phyloP scores from a whole-genome alignment of 345 rosid species.

The Corchorus olitorius region DNA sequence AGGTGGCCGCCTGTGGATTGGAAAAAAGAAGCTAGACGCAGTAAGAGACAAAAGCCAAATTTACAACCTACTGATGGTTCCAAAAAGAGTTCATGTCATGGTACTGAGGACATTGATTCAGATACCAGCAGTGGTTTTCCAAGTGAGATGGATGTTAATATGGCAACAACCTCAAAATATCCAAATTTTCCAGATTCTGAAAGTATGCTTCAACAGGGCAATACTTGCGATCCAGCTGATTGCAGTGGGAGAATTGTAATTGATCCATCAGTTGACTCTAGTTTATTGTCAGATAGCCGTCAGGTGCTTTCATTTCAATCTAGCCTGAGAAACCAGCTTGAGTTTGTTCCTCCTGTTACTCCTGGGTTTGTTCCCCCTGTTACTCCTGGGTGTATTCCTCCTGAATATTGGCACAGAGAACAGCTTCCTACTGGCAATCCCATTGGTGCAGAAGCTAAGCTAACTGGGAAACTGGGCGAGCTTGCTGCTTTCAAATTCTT shows the following conservation, averaged over 20 bases:
- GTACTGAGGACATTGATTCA: slow-evolving; percentile 18
- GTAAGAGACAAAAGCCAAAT: slow-evolving; percentile 30
- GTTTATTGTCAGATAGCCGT: slow-evolving; percentile 31
- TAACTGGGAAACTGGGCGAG: slow-evolving; percentile 77
- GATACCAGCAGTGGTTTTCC: slow-evolving; percentile 27
- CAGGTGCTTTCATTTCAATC: slow-evolving; percentile 31
- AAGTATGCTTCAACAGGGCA: slow-evolving; percentile 12
- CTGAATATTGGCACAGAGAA: slow-evolving; percentile 48
- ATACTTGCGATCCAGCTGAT: slow-evolving; percentile 9
- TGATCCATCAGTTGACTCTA: slow-evolving; percentile 28
- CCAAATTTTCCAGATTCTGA: slow-evolving; percentile 23
- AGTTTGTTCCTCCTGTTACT: slow-evolving; percentile 25
- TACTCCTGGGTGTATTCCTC: slow-evolving; percentile 20
- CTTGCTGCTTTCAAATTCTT: slow-evolving; percentile 65
- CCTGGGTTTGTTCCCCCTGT: too few relatives aligned
- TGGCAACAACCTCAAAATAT: slow-evolving; percentile 12
- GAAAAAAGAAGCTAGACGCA: slow-evolving; percentile 61
- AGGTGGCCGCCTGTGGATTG: slow-evolving; percentile 79
- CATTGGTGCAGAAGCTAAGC: slow-evolving; percentile 45
- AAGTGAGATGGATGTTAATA: slow-evolving; percentile 30
- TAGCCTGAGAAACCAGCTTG: slow-evolving; percentile 50
- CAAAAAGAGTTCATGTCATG: slow-evolving; percentile 29
- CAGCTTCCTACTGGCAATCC: slow-evolving; percentile 51
- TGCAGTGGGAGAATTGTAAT: slow-evolving; percentile 13
- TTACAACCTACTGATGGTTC: slow-evolving; percentile 28